phyloP scores from a whole-genome alignment of 768 basidiomycete genomes.

The Neoboletus magnificus region DNA sequence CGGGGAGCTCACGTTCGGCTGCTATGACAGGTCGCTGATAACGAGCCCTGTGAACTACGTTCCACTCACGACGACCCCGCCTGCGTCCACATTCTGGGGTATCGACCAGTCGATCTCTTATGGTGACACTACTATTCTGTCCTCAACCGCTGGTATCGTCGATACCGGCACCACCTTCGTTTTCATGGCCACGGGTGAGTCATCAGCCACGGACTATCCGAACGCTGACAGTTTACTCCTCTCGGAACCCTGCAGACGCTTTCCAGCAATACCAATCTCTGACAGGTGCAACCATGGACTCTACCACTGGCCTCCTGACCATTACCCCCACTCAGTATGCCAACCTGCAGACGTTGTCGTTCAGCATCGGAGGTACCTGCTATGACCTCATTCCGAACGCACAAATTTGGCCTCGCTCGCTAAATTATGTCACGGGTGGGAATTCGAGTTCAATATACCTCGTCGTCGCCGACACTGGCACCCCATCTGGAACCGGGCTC shows the following conservation, averaged over 20 bases:
- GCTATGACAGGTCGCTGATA: conserved; percentile 14
- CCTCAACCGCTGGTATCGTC: conserved; percentile 31
- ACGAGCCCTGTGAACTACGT: conserved; percentile 24
- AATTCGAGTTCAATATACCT: conserved; percentile 27
- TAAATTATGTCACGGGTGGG: conserved; percentile 29
- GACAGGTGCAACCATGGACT: conserved; percentile 27
- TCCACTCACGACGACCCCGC: conserved; percentile 23
- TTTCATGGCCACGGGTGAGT: conserved; percentile 22
- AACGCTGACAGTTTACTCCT: not conserved
- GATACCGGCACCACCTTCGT: conserved; percentile 35
- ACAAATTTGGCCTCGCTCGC: conserved; percentile 34
- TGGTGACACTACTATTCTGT: conserved; percentile 20
- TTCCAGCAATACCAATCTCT: conserved; percentile 16
- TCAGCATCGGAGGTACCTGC: conserved; percentile 16
- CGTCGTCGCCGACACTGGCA: conserved; percentile 20
- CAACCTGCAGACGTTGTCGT: conserved; percentile 23
- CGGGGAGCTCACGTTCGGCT: conserved; percentile 30
- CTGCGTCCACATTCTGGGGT: conserved; percentile 31
- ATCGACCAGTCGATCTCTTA: conserved; percentile 33
- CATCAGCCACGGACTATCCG: not conserved
- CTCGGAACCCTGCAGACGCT: conserved; percentile 18
- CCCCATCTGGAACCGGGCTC: conserved; percentile 3
- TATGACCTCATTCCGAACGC: conserved; percentile 23
- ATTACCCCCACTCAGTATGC: conserved; percentile 24
- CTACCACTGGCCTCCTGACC: conserved; percentile 26